A percentile compares a stretch with the other conserved stretches of the same genome.
These are phyloP conservation scores for Tetracladium setigerum DNA, from an alignment of 495 filamentous ascomycete species.

Conservation along the genomic window DNA sequence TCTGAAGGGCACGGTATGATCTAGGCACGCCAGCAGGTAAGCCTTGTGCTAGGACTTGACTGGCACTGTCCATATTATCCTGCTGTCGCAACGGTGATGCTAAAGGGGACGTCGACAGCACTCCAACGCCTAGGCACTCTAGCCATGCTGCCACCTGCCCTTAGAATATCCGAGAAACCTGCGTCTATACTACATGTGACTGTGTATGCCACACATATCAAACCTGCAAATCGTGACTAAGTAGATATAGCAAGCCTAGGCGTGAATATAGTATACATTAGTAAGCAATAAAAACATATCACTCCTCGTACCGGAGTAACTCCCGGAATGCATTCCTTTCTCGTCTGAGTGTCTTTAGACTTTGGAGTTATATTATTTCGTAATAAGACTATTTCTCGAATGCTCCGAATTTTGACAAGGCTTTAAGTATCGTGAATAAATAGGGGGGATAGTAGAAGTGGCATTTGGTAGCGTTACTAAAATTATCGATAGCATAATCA, in stretches of 20 bases:
- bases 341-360: no score
- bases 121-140: no score
- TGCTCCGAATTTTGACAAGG: slow-evolving; percentile 5
- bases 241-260: slow-evolving; percentile 2
- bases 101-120: no score
- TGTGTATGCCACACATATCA: no score
- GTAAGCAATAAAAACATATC: slow-evolving; percentile 1
- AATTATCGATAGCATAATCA: no score
- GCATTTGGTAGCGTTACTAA: background rate
- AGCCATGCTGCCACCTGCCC: no score
- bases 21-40: slow-evolving; percentile 1
- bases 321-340: no score
- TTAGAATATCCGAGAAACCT: no score
- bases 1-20: no score
- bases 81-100: background rate
- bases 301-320: slow-evolving; percentile 1
- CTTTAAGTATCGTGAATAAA: slow-evolving; percentile 5
- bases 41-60: slow-evolving; percentile 5
- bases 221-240: slow-evolving; percentile 3
- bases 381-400: background rate
- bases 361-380: no score
- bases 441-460: slow-evolving; percentile 3
- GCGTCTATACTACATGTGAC: no score
- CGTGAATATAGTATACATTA: slow-evolving; percentile 4
- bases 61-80: slow-evolving; percentile 4